Evolutionary conservation across 2,329 filamentous ascomycete genomes (phyloP).

Genomic region (Alternaria viburni): DNA sequence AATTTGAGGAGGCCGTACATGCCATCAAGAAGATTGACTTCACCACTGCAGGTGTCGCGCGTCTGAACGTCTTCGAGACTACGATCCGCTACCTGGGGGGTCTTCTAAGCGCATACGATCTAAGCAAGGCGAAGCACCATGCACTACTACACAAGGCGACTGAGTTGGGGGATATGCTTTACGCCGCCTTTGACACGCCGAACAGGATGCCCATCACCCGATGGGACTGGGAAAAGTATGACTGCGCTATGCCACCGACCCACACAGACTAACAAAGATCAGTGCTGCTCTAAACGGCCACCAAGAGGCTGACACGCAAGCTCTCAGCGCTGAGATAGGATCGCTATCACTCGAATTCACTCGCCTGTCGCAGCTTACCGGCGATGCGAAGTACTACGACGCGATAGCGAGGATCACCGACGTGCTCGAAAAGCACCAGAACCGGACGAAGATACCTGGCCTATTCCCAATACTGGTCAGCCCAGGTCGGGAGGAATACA

Average conservation of each 20-base stretch:
- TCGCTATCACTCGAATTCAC: constrained; percentile 50
- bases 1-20: constrained; percentile 62
- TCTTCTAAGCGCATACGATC: constrained; percentile 47
- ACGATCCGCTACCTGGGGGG: constrained; percentile 51
- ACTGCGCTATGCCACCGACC: neutral
- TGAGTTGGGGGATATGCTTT: constrained; percentile 53
- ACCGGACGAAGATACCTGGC: constrained; percentile 44
- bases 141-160: constrained; percentile 48
- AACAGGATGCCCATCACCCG: constrained; percentile 50
- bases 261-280: constrained; percentile 17
- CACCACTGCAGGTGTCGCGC: constrained; percentile 46
- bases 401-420: constrained; percentile 47
- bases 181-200: constrained; percentile 53
- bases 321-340: constrained; percentile 47
- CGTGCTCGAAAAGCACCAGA: constrained; percentile 43
- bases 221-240: constrained; percentile 49
- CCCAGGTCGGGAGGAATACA: constrained; percentile 37
- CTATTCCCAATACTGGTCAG: constrained; percentile 47
- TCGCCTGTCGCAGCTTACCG: constrained; percentile 47
- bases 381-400: constrained; percentile 48
- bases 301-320: constrained; percentile 39
- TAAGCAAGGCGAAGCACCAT: constrained; percentile 44
- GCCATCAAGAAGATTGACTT: constrained; percentile 63
- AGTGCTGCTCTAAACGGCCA: constrained; percentile 38
- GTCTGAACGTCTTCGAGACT: constrained; percentile 50